Conservation (phyloP, 495 filamentous ascomycete genomes). For the Penicillium paxilli region DNA sequence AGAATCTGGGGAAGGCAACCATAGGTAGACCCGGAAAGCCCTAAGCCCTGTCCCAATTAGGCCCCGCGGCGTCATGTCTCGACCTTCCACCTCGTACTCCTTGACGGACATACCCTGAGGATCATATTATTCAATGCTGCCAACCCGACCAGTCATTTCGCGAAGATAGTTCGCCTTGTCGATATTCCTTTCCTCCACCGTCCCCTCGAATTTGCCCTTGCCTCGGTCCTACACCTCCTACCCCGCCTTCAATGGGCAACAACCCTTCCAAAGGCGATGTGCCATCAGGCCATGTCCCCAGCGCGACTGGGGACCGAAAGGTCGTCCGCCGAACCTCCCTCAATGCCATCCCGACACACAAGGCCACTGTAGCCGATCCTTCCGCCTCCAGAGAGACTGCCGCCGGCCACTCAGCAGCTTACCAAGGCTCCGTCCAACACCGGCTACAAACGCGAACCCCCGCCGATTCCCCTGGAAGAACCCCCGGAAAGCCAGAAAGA, state of each 20-base stretch:
- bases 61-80: constrained; percentile 22
- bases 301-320: constrained; percentile 33
- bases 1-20: constrained; percentile 21
- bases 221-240: constrained; percentile 6
- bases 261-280: constrained; percentile 50
- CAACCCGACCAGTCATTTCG: constrained; percentile 14
- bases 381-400: constrained; percentile 44
- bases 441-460: constrained; percentile 40
- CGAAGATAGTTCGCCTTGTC: too few relatives aligned
- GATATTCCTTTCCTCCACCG: constrained; percentile 5
- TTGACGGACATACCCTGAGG: constrained; percentile 4
- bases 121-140: constrained; percentile 24
- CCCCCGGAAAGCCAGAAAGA: constrained; percentile 21
- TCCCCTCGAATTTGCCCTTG: constrained; percentile 2
- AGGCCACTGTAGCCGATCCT: constrained; percentile 42
- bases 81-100: constrained; percentile 14
- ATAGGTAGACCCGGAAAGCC: constrained; percentile 21
- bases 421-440: constrained; percentile 36
- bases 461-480: constrained; percentile 24
- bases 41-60: constrained; percentile 30
- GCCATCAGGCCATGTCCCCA: constrained; percentile 28
- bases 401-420: constrained; percentile 39
- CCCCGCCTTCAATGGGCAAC: constrained; percentile 48
- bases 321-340: constrained; percentile 41
- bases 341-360: constrained; percentile 38